Base-by-base conservation (phyloP, 257 asterid genomes). In the Solanum virginianum region DNA sequence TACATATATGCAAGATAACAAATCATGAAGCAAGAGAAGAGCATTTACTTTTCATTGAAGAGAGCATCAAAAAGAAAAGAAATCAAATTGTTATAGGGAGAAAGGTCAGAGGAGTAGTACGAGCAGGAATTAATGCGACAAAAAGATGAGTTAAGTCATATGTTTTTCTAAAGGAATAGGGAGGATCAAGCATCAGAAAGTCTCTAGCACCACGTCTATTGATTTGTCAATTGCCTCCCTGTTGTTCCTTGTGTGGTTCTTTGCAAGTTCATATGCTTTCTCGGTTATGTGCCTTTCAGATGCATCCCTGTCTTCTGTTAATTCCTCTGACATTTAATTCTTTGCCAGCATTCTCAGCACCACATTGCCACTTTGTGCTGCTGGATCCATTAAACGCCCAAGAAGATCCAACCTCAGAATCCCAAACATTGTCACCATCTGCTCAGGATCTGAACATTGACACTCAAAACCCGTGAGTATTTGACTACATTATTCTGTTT, bases 381-480 rank as follows among this genome's bases (percentile, higher is more conserved):
- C 88, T 74, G 93, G 93, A 83, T 93, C 94, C 17, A 85, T 80
- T 89, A 92, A 71, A 62, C 2, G 91, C 86, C 93, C 93, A 92
- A 10, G 97, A 93, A 10, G 97, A 93, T 14, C 95, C 93, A 22
- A 92, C 89, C 89, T 94, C 94, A 8, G 98, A 94, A 94, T 92
- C 47, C 97, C 97, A 55, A 87, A 90, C 70, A 86, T 75, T 45
- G 89, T 89, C 39, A 92, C 95, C 97, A 93, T 94, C 92, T 92
- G 89, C 56, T 75, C 12, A 13, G 1, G 39, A 41, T n/a, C n/a
- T 60, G 47, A 71, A 41, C 43, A 39, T 45, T 74, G 12, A 47
- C 59, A 75, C 22, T 24, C 15, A 75, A 22, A 12, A 41, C 74
- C 14, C 12, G 41, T 80, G 69, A 17, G 49, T 45, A 62, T 17